phyloP scores from a whole-genome alignment of 441 rosid genomes.

The Codiaeum variegatum region DNA sequence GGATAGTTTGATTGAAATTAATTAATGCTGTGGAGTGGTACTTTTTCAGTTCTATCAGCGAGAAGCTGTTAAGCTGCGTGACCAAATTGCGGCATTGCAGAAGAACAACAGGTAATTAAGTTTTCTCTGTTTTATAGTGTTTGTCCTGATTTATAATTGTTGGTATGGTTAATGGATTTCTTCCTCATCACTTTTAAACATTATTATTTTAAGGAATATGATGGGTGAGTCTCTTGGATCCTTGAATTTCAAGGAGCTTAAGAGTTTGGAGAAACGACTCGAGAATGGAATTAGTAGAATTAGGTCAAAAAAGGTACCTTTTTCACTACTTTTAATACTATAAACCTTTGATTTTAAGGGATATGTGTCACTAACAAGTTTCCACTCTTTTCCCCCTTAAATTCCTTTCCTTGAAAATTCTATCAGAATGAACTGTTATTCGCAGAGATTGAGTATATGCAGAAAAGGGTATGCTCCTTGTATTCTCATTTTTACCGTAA shows the following conservation, averaged over 20 bases:
- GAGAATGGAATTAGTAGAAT: slow-evolving; percentile 81
- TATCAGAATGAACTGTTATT: slow-evolving; percentile 61
- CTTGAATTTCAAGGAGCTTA: slow-evolving; percentile 56
- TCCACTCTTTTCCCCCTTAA: not conserved
- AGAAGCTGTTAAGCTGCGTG: slow-evolving; percentile 73
- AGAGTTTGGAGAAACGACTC: slow-evolving; percentile 58
- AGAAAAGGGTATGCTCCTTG: slow-evolving; percentile 37
- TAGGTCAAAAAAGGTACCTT: slow-evolving; percentile 80
- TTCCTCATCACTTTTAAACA: no score
- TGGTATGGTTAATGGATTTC: no score
- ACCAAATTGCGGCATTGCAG: slow-evolving; percentile 63
- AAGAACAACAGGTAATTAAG: slow-evolving; percentile 58
- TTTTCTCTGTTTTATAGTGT: no score
- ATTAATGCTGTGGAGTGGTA: not conserved
- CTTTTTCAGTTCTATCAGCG: slow-evolving; percentile 66
- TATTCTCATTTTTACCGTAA: not conserved
- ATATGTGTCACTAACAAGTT: slow-evolving; percentile 9
- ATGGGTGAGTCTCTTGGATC: slow-evolving; percentile 66
- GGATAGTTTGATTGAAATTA: not conserved
- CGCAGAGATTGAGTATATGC: slow-evolving; percentile 74
- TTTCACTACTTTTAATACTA: not conserved
- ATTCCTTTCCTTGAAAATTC: slow-evolving; percentile 3
- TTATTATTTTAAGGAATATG: slow-evolving; percentile 64
- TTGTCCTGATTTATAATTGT: no score
- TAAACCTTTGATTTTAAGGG: not conserved